phyloP scores from a whole-genome alignment of 208 protist species.

The Leishmania tropica region DNA sequence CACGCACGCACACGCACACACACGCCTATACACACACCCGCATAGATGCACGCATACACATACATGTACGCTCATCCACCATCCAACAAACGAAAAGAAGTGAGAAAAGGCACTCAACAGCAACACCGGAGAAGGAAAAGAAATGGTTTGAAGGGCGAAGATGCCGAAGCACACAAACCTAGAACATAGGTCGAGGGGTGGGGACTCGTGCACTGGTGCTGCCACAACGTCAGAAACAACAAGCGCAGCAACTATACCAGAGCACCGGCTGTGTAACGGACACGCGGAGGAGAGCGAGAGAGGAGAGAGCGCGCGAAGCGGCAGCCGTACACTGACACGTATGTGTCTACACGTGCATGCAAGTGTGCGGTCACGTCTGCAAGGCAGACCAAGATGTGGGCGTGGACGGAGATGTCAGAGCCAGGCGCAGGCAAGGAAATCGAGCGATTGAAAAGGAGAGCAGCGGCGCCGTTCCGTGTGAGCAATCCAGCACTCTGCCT shows the following conservation, averaged over 20 bases:
- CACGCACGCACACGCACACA: not conserved
- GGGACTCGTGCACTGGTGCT: not conserved
- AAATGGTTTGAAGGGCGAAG: not conserved
- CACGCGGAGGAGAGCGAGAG: not conserved
- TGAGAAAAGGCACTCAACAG: not conserved
- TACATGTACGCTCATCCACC: not conserved
- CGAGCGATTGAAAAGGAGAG: not conserved
- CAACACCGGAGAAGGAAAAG: not conserved
- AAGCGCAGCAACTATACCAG: not conserved
- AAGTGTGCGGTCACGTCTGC: not conserved
- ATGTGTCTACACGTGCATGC: not conserved
- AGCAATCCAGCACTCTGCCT: not conserved
- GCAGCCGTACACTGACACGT: not conserved
- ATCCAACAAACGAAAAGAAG: not conserved
- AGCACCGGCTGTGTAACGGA: not conserved
- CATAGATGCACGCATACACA: not conserved
- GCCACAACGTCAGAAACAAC: not conserved
- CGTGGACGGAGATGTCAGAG: not conserved
- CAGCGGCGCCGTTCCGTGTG: not conserved
- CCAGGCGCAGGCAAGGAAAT: not conserved
- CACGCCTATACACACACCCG: not conserved
- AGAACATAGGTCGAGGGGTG: not conserved
- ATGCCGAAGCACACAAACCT: not conserved
- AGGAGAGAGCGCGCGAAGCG: not conserved
- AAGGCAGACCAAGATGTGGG: not conserved